A percentile compares a stretch with the other conserved stretches of the same genome.
phyloP scores from a whole-genome alignment of 1,284 basidiomycete species.

The Marasmius oreades region DNA sequence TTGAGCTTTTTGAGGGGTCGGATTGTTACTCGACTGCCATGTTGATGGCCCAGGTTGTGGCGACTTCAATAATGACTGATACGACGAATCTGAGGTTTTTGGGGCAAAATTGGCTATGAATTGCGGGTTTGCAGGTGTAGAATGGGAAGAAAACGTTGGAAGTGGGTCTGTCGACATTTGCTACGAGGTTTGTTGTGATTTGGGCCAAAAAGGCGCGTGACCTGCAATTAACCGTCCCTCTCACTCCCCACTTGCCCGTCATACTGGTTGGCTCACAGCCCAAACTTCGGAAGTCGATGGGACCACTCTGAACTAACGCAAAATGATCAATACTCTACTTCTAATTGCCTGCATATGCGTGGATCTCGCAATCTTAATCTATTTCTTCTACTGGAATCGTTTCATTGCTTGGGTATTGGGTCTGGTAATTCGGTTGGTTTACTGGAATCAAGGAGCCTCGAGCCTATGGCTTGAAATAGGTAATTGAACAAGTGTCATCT shows the following conservation, averaged over 20 bases:
- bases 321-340: slow-evolving; percentile 57
- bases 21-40: slow-evolving; percentile 21
- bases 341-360: slow-evolving; percentile 73
- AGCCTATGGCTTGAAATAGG: slow-evolving; percentile 80
- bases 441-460: slow-evolving; percentile 68
- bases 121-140: slow-evolving; percentile 12
- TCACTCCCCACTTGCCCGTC: no score
- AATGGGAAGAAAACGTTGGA: slow-evolving; percentile 29
- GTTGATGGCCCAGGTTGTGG: slow-evolving; percentile 33
- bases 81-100: slow-evolving; percentile 15
- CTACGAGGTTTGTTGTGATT: slow-evolving; percentile 46
- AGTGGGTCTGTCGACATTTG: slow-evolving; percentile 53
- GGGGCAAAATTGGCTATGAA: slow-evolving; percentile 16
- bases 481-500: slow-evolving; percentile 27
- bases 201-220: slow-evolving; percentile 17
- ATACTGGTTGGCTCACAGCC: no score
- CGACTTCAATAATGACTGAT: slow-evolving; percentile 14
- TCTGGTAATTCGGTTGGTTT: slow-evolving; percentile 54
- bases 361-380: slow-evolving; percentile 66
- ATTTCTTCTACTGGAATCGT: slow-evolving; percentile 90
- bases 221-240: not conserved
- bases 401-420: slow-evolving; percentile 68
- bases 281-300: not conserved
- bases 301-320: not conserved
- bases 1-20: slow-evolving; percentile 21